Base-by-base conservation (phyloP, 192 early-diverging fungal species). In the Coemansia sp. region DNA sequence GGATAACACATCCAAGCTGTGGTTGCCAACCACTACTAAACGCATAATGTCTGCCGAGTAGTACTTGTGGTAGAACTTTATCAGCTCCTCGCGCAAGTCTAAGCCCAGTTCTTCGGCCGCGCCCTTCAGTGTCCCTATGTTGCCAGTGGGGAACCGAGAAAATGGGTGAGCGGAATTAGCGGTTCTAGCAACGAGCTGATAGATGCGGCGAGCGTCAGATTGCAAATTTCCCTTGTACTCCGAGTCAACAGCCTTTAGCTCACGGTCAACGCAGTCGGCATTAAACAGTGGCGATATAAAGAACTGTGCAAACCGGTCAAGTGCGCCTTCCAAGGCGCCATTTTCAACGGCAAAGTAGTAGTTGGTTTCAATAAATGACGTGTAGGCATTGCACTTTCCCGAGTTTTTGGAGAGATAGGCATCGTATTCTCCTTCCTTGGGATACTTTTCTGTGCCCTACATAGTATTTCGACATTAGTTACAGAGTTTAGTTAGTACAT, bases 21-120 rank as follows among this genome's bases (percentile, higher is more conserved):
- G 93, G 76, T 88, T 86, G 58, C 94, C 96, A 16, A 95, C 67
- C 33, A 99, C 80, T 17, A 90, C 89, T 13, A 97, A 82, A 75
- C 92, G 94, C 95, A 97, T 98, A 32, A 96, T 72, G 44, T 97
- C 96, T 16, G 94, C 89, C 17, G 93, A 95, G 74, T 99, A 99
- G 72, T 93, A 92, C 61, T 84, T 86, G 3, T 87, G 73, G 72
- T 95, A 90, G 59, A 97, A 95, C 50, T 91, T 89, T 33, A 93
- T 70, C 46, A 98, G 75, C 53, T 93, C 89, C 6, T 91, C 86
- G 28, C 93, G 86, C 42, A 95, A 85, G 62, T 95, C 86, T 19
- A 94, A 61, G 0, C 91, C 92, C 16, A 83, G 72, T 2, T 37
- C 4, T 1, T 58, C 16, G 2, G 76, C 72, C 8, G 35, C 42